phyloP scores from a whole-genome alignment of 768 basidiomycete genomes.

The Podaxis pistillaris region DNA sequence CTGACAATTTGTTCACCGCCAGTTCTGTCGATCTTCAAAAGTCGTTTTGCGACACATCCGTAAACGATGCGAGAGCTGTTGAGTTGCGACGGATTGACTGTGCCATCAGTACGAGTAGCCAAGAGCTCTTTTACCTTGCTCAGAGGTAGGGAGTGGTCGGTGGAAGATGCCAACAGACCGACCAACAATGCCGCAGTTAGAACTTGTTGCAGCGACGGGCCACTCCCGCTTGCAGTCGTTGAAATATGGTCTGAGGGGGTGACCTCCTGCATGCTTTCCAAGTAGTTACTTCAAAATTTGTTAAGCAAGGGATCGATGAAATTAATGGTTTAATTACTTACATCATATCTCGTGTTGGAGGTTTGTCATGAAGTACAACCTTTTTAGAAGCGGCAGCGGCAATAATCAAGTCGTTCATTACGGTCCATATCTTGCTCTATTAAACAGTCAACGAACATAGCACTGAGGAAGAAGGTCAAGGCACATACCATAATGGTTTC shows the following conservation, averaged over 20 bases:
- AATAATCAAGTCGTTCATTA: conserved; percentile 63
- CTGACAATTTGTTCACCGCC: conserved; percentile 73
- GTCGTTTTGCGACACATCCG: conserved; percentile 76
- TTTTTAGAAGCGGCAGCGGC: conserved; percentile 29
- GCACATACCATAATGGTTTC: conserved; percentile 61
- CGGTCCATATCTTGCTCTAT: conserved; percentile 69
- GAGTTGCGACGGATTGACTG: conserved; percentile 34
- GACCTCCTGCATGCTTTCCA: conserved; percentile 24
- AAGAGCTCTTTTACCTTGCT: conserved; percentile 62
- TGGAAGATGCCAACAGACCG: conserved; percentile 51
- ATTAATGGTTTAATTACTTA: conserved; percentile 27
- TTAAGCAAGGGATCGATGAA: neutral
- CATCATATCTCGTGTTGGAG: conserved; percentile 59
- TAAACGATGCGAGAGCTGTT: conserved; percentile 58
- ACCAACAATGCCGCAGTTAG: conserved; percentile 68
- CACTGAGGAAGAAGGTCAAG: neutral
- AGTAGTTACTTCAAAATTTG: conserved; percentile 1
- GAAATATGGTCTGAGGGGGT: conserved; percentile 51
- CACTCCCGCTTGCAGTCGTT: conserved; percentile 25
- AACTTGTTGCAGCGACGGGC: conserved; percentile 65
- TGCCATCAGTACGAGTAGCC: conserved; percentile 37
- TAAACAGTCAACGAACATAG: neutral
- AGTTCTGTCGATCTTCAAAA: conserved; percentile 75
- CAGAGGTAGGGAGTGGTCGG: conserved; percentile 56
- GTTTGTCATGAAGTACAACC: conserved; percentile 32